Conservation (phyloP, 805 yeast species). For the Millerozyma acaciae region DNA sequence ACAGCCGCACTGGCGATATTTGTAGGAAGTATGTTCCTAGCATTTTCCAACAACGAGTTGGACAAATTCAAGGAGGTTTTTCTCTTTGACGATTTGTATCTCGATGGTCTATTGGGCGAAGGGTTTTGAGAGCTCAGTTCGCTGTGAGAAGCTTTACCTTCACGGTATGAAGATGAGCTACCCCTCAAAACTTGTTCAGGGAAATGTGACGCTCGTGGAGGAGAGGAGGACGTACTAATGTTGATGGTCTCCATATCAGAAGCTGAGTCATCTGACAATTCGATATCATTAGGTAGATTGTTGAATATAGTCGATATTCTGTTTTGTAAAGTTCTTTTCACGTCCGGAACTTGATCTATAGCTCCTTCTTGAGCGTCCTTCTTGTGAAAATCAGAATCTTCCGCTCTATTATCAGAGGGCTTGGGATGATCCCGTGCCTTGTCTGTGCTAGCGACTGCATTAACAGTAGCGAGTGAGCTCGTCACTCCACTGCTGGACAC, state of each 20-base stretch:
- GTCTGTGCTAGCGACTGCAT: conserved; percentile 23
- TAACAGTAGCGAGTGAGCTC: conserved; percentile 31
- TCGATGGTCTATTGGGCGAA: conserved; percentile 21
- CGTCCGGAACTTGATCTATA: conserved; percentile 1
- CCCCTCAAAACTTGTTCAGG: not conserved
- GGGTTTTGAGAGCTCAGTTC: conserved; percentile 6
- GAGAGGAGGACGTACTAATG: conserved; percentile 10
- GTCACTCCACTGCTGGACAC: too few species aligned
- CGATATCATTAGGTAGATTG: conserved; percentile 45
- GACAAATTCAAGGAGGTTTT: conserved; percentile 31
- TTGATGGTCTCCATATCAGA: conserved; percentile 36
- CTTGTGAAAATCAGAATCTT: too few species aligned
- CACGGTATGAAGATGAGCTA: conserved; percentile 18
- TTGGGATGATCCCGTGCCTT: conserved; percentile 5
- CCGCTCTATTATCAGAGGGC: too few species aligned
- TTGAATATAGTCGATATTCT: conserved; percentile 38
- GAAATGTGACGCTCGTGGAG: conserved; percentile 4
- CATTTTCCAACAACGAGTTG: conserved; percentile 33
- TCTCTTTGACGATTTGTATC: conserved; percentile 13
- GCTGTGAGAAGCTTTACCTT: conserved; percentile 18
- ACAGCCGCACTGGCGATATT: conserved; percentile 21
- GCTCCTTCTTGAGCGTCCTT: not conserved
- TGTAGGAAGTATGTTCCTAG: conserved; percentile 29
- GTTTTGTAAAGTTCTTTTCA: conserved; percentile 21
- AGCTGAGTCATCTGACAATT: conserved; percentile 44